A percentile compares a stretch with the other conserved stretches of the same genome.
These are phyloP conservation scores for Trametes villosa DNA, from an alignment of 768 basidiomycete genomes.

Conservation along the genomic window DNA sequence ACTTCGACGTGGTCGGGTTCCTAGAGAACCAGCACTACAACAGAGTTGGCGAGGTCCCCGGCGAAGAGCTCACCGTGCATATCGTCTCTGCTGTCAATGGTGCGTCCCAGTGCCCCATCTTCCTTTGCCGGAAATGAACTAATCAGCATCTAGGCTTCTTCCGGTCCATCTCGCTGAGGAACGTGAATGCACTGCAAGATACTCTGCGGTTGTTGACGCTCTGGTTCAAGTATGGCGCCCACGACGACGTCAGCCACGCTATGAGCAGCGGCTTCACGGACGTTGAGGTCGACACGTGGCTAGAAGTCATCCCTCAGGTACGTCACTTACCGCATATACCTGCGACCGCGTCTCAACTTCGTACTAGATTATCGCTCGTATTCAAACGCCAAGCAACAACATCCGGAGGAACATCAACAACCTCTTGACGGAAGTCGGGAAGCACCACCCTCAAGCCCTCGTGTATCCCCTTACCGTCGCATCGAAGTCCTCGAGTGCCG, in stretches of 20 bases:
- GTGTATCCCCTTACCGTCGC: constrained; percentile 97
- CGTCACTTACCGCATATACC: constrained; percentile 2
- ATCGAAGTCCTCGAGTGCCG: constrained; percentile 87
- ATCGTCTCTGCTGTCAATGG: constrained; percentile 94
- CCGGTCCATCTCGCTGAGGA: constrained; percentile 88
- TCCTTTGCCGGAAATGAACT: constrained; percentile 16
- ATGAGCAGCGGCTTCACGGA: constrained; percentile 86
- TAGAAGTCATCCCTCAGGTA: constrained; percentile 98
- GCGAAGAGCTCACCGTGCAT: constrained; percentile 72
- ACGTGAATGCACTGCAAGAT: constrained; percentile 92
- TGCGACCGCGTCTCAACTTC: background rate
- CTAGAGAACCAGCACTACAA: constrained; percentile 70
- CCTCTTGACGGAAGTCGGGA: constrained; percentile 90
- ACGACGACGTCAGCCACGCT: constrained; percentile 87
- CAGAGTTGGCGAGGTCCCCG: constrained; percentile 59
- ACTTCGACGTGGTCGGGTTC: constrained; percentile 89
- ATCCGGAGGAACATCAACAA: constrained; percentile 89
- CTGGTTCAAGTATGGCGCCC: constrained; percentile 97
- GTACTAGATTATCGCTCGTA: constrained; percentile 91
- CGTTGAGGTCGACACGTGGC: constrained; percentile 97
- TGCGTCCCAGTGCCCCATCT: constrained; percentile 31
- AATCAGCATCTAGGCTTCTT: constrained; percentile 73
- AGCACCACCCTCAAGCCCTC: constrained; percentile 95
- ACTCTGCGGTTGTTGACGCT: constrained; percentile 90
- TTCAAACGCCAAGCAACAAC: constrained; percentile 89